A percentile compares a stretch with the other conserved stretches of the same genome.
Evolutionary conservation across 2,329 filamentous ascomycete species (phyloP).

Genomic region (Ascochyta rabiei): DNA sequence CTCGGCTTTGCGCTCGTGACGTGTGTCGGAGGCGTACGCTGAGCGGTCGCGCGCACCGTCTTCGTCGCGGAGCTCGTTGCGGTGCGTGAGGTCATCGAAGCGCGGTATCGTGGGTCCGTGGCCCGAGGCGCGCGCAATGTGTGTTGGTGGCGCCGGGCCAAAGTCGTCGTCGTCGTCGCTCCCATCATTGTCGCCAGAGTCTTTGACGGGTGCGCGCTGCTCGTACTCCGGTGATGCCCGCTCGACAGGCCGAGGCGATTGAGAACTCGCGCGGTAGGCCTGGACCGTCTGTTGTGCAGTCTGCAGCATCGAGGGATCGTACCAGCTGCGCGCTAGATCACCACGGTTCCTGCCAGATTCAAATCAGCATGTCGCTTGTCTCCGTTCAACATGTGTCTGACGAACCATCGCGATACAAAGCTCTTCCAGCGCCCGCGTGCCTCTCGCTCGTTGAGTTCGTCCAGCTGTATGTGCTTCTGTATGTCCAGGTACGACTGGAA

Average conservation of each 20-base stretch:
- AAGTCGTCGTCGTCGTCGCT: slow-evolving; percentile 53
- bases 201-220: slow-evolving; percentile 1
- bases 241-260: slow-evolving; percentile 18
- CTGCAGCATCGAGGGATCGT: slow-evolving; percentile 76
- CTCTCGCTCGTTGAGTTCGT: slow-evolving; percentile 75
- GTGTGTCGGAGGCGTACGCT: slow-evolving; percentile 59
- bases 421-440: slow-evolving; percentile 88
- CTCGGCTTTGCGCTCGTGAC: slow-evolving; percentile 67
- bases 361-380: slow-evolving; percentile 50
- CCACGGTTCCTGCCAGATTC: slow-evolving; percentile 71
- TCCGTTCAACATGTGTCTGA: background rate
- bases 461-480: slow-evolving; percentile 77
- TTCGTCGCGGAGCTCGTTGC: slow-evolving; percentile 63
- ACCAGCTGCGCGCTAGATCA: slow-evolving; percentile 90
- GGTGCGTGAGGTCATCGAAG: slow-evolving; percentile 73
- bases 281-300: slow-evolving; percentile 52
- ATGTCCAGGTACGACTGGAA: slow-evolving; percentile 86
- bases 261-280: slow-evolving; percentile 20
- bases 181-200: slow-evolving; percentile 14
- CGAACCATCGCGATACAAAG: slow-evolving; percentile 84
- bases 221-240: slow-evolving; percentile 32
- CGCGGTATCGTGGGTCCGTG: slow-evolving; percentile 70
- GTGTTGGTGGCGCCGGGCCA: slow-evolving; percentile 57
- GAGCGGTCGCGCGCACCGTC: slow-evolving; percentile 58
- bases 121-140: slow-evolving; percentile 32